Evolutionary conservation across 805 yeast species (phyloP), one percentile per base, ranked within the genome.

Genomic region (Ogataea glucozyma): DNA sequence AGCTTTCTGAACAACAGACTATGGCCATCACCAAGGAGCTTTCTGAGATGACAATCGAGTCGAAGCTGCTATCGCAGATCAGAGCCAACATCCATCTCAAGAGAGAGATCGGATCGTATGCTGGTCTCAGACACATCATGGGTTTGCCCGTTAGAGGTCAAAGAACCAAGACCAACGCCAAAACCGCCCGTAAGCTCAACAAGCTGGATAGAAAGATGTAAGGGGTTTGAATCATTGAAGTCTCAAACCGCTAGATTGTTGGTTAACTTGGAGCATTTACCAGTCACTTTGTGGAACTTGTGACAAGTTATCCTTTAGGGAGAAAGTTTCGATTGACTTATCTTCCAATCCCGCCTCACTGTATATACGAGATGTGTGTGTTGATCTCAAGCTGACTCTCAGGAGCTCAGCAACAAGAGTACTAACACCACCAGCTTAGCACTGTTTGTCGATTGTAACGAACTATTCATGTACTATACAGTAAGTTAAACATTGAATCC

Each of bases 81-180:
- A 78, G 85, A 56, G 82, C 81, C 29, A 88, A 91, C 62, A 93
- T 93, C 53, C 75, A 75, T 29, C 69, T 85, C 57, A 89, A 88
- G 76, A 80, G 85, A 63, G 70, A 73, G 43, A 90, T 85, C 40
- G 96, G 96, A 20, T 80, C 90, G 14, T 88, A 86, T 61, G 82
- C 80, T 43, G 99, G 99, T 70, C 66, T 83, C 60, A 82, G 98
- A 68, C 98, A 93, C 62, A 85, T 89, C 32, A 71, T 81, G 65
- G 91, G 95, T 43, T 62, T 78, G 24, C 93, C 95, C 14, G 91
- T 83, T 19, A 76, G 76, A 62, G 99, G 99, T 56, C 98, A 93
- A 73, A 76, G 84, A 48, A 93, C 99, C 13, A 81, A 88, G 71
- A 87, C 85, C 50, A 93, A 93, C 62, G 96, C 96, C 24, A 74